Evolutionary conservation across 2,329 filamentous ascomycete species (phyloP).

Genomic region (Neospermospora avenae): DNA sequence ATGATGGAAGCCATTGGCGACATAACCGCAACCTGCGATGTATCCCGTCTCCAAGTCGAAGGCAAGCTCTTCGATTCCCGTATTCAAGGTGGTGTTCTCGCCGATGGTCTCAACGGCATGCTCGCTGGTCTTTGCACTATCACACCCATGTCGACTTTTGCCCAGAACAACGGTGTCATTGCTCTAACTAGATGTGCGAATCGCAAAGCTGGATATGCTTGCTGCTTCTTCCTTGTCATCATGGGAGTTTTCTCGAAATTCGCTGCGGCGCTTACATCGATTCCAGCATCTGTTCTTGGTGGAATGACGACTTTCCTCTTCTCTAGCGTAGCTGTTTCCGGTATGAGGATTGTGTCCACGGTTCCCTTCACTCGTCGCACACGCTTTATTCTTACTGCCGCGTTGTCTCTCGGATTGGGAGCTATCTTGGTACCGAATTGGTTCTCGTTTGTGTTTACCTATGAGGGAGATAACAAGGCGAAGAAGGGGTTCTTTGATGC

Average conservation of each 20-base stretch:
- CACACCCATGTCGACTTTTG: constrained; percentile 76
- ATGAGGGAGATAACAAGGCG: constrained; percentile 62
- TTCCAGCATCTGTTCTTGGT: constrained; percentile 63
- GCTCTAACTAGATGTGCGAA: constrained; percentile 79
- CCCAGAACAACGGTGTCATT: constrained; percentile 84
- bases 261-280: constrained; percentile 73
- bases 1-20: constrained; percentile 79
- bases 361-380: constrained; percentile 75
- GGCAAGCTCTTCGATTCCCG: constrained; percentile 70
- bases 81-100: constrained; percentile 75
- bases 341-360: constrained; percentile 70
- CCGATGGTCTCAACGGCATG: constrained; percentile 73
- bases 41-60: constrained; percentile 71
- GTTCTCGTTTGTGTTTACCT: constrained; percentile 70
- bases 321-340: constrained; percentile 70
- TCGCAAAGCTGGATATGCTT: constrained; percentile 74
- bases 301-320: constrained; percentile 82
- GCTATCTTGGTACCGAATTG: constrained; percentile 65
- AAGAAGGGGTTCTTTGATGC: constrained; percentile 74
- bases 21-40: constrained; percentile 78
- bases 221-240: constrained; percentile 71
- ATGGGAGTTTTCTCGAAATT: constrained; percentile 86
- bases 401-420: constrained; percentile 69
- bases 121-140: constrained; percentile 75
- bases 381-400: constrained; percentile 76